Percentiles rank a stretch among this genome's conserved stretches.
Conservation (phyloP, 352 stramenopile species). For the Phytophthora pseudosyringae region DNA sequence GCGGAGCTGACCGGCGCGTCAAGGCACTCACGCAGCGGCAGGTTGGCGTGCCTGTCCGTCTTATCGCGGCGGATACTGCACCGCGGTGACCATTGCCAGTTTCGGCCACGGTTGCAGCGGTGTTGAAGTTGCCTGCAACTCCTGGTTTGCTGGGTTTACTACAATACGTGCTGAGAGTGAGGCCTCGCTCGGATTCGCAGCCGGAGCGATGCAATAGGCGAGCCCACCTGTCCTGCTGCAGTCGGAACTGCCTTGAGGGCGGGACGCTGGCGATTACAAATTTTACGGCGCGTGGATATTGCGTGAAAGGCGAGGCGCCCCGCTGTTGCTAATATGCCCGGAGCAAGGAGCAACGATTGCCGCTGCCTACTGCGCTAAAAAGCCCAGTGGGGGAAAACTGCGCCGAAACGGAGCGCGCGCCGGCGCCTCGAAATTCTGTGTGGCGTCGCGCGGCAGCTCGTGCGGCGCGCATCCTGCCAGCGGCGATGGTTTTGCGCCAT, state of each 20-base stretch:
- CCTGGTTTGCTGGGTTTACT: not conserved
- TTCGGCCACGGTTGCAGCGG: constrained; percentile 10
- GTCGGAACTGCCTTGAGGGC: constrained; percentile 10
- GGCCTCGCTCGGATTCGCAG: constrained; percentile 24
- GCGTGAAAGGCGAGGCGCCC: constrained; percentile 25
- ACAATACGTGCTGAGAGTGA: no score
- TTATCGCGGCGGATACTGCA: constrained; percentile 15
- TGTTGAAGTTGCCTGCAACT: constrained; percentile 29
- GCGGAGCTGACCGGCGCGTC: constrained; percentile 6
- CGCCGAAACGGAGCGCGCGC: constrained; percentile 29
- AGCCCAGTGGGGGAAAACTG: constrained; percentile 21
- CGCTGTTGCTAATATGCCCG: constrained; percentile 22
- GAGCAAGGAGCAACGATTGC: not conserved
- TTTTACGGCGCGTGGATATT: constrained; percentile 40
- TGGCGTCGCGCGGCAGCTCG: constrained; percentile 10
- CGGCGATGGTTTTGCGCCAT: constrained; percentile 30
- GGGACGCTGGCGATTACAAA: constrained; percentile 28
- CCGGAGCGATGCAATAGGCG: constrained; percentile 3
- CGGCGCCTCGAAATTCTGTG: constrained; percentile 18
- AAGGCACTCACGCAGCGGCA: constrained; percentile 7
- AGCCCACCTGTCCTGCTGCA: constrained; percentile 1
- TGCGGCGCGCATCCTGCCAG: constrained; percentile 1
- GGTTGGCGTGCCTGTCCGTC: constrained; percentile 13
- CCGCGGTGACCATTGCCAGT: not conserved
- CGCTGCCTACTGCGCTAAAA: constrained; percentile 10